A percentile compares a stretch with the other conserved stretches of the same genome.
Evolutionary conservation across 768 basidiomycete genomes (phyloP).

Genomic region (Vararia minispora): DNA sequence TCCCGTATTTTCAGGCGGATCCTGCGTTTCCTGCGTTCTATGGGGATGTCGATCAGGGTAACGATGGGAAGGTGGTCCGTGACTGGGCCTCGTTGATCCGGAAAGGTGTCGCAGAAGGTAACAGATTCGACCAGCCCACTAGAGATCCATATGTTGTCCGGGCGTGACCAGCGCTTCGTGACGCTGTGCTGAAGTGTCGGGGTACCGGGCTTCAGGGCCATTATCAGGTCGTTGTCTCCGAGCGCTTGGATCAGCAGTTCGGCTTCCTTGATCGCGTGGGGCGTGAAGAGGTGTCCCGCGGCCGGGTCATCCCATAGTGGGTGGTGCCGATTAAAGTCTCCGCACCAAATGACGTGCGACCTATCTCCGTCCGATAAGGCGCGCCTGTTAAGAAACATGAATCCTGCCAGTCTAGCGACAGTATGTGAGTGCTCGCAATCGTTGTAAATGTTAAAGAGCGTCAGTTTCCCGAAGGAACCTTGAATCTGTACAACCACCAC

Average conservation of each 20-base stretch:
- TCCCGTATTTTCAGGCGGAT: too few relatives aligned
- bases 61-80: background rate
- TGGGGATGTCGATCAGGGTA: background rate
- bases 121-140: background rate
- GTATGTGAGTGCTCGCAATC: background rate
- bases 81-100: background rate
- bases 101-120: background rate
- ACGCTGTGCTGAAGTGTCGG: background rate
- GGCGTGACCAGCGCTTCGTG: background rate
- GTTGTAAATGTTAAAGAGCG: background rate
- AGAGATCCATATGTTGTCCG: background rate
- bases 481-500: background rate
- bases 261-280: background rate
- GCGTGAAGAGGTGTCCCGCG: background rate
- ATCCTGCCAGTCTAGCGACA: background rate
- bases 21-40: too few relatives aligned
- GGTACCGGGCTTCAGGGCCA: background rate
- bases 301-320: background rate
- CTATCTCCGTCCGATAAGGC: too few relatives aligned
- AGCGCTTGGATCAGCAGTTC: background rate
- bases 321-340: constrained; percentile 1
- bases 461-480: background rate
- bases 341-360: background rate
- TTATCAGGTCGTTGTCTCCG: background rate
- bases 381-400: background rate